phyloP scores from a whole-genome alignment of 176 grass and related monocot genomes.

The Ananas comosus region DNA sequence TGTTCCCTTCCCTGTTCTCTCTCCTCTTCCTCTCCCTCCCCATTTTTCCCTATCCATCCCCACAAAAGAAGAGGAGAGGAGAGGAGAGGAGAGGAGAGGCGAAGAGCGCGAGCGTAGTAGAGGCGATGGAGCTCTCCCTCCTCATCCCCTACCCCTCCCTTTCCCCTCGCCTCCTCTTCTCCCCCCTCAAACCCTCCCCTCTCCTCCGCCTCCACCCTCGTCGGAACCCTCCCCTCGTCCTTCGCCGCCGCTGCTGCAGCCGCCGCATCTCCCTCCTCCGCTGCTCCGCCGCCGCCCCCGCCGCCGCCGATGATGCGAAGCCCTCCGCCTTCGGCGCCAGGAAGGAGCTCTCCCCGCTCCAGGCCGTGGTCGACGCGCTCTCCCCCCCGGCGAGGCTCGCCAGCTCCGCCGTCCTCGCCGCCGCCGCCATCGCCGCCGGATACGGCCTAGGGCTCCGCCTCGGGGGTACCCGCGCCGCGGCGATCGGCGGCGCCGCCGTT shows the following conservation, averaged over 20 bases:
- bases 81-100: neutral
- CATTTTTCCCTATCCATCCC: too few relatives aligned
- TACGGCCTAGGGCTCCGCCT: constrained; percentile 62
- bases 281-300: neutral
- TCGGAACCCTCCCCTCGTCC: constrained; percentile 7
- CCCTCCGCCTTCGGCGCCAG: constrained; percentile 37
- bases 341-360: constrained; percentile 53
- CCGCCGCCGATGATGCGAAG: neutral
- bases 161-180: constrained; percentile 32
- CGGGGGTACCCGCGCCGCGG: constrained; percentile 29
- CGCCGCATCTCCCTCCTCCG: constrained; percentile 11
- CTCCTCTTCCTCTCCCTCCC: neutral
- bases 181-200: constrained; percentile 34
- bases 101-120: neutral
- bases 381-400: constrained; percentile 51
- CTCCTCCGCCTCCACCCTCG: constrained; percentile 29
- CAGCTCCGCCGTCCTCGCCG: constrained; percentile 48
- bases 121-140: constrained; percentile 49
- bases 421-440: constrained; percentile 38
- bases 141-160: constrained; percentile 14
- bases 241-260: constrained; percentile 12
- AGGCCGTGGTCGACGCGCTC: constrained; percentile 48
- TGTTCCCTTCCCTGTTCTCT: neutral
- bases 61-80: neutral
- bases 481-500: constrained; percentile 39